These are phyloP conservation scores for Stylosanthes scabra DNA, from an alignment of 331 rosid genomes.

Conservation along the genomic window DNA sequence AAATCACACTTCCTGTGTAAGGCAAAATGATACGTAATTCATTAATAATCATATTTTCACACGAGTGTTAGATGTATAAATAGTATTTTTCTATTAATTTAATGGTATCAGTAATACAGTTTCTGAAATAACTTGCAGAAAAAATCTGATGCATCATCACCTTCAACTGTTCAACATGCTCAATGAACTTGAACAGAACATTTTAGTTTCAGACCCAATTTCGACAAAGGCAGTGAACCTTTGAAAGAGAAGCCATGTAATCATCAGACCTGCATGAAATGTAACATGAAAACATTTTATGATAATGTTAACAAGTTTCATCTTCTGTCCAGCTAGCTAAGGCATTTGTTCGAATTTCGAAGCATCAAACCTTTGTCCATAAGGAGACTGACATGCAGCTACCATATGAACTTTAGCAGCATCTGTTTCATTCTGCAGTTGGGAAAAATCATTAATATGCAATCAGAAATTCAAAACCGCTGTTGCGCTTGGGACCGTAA, in stretches of 20 bases:
- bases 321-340: constrained; percentile 5
- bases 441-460: constrained; percentile 23
- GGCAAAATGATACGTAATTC: neutral
- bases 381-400: constrained; percentile 76
- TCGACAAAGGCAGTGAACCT: constrained; percentile 85
- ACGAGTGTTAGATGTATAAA: too few relatives aligned
- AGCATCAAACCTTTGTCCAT: constrained; percentile 78
- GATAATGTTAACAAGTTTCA: neutral
- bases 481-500: neutral
- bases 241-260: constrained; percentile 89
- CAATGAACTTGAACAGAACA: constrained; percentile 3
- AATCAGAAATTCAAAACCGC: constrained; percentile 26
- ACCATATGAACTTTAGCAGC: constrained; percentile 69
- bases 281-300: too few relatives aligned
- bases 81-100: too few relatives aligned
- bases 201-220: constrained; percentile 61
- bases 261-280: constrained; percentile 77
- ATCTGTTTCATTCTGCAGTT: constrained; percentile 58
- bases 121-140: constrained; percentile 1
- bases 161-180: constrained; percentile 14
- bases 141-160: constrained; percentile 18
- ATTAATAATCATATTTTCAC: too few relatives aligned
- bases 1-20: too few relatives aligned
- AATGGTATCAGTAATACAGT: constrained; percentile 5
- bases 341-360: constrained; percentile 17